Evolutionary conservation across 2,329 filamentous ascomycete genomes (phyloP).

Genomic region (Cladosporium oxysporum): DNA sequence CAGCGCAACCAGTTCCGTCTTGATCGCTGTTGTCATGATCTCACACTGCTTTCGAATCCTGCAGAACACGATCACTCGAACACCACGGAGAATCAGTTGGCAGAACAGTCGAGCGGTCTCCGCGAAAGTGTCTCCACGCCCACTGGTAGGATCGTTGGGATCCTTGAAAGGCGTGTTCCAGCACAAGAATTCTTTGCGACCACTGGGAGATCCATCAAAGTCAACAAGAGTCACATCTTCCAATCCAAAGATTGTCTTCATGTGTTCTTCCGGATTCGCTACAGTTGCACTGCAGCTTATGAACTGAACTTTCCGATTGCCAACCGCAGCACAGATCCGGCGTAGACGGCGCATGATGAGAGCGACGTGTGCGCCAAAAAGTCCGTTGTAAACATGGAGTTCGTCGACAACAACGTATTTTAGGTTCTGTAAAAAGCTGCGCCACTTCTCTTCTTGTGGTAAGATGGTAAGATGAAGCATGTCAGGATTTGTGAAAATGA

Average conservation of each 20-base stretch:
- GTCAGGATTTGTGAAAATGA: slow-evolving; percentile 97
- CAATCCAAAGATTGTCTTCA: slow-evolving; percentile 90
- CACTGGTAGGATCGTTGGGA: slow-evolving; percentile 80
- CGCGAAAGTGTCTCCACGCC: slow-evolving; percentile 76
- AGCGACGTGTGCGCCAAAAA: slow-evolving; percentile 91
- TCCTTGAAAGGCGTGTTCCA: slow-evolving; percentile 98
- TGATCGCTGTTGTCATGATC: slow-evolving; percentile 75
- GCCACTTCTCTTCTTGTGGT: slow-evolving; percentile 88
- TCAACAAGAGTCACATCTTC: slow-evolving; percentile 79
- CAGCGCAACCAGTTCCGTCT: slow-evolving; percentile 70
- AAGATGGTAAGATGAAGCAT: slow-evolving; percentile 96
- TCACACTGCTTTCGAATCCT: slow-evolving; percentile 87
- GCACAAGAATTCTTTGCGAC: slow-evolving; percentile 90
- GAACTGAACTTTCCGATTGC: slow-evolving; percentile 82
- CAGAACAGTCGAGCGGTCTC: slow-evolving; percentile 92
- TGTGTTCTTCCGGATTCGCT: slow-evolving; percentile 87
- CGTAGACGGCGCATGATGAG: slow-evolving; percentile 90
- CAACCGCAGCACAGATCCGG: slow-evolving; percentile 84
- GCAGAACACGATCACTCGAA: slow-evolving; percentile 91
- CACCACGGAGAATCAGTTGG: slow-evolving; percentile 81
- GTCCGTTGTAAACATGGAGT: slow-evolving; percentile 92
- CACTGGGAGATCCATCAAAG: slow-evolving; percentile 89
- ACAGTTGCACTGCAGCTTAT: slow-evolving; percentile 97
- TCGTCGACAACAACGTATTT: slow-evolving; percentile 85
- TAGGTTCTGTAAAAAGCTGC: slow-evolving; percentile 82